Percentiles rank a stretch among this genome's conserved stretches.
These are phyloP conservation scores for Thalassia testudinum DNA, from an alignment of 116 monocot genomes.

Conservation along the genomic window DNA sequence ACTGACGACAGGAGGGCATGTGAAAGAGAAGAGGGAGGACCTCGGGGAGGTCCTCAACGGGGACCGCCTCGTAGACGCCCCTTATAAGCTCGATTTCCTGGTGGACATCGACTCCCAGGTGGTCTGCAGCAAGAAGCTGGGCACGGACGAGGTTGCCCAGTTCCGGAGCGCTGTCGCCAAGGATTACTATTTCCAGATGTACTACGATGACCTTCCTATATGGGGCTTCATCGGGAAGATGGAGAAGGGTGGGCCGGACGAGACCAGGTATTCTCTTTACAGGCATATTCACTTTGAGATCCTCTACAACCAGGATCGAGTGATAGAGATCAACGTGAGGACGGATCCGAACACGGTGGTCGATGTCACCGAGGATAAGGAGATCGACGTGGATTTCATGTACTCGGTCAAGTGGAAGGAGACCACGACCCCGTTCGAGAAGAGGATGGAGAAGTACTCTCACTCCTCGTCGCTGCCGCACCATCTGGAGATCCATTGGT, in stretches of 20 bases:
- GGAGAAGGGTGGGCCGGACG: conserved; percentile 18
- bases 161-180: conserved; percentile 15
- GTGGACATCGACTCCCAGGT: conserved; percentile 7
- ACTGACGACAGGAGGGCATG: conserved; percentile 14
- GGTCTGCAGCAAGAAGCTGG: conserved; percentile 12
- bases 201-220: conserved; percentile 26
- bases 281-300: conserved; percentile 45
- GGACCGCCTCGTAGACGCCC: conserved; percentile 21
- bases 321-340: conserved; percentile 44
- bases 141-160: conserved; percentile 14
- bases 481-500: conserved; percentile 71
- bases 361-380: conserved; percentile 45
- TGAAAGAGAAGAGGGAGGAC: conserved; percentile 20
- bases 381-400: conserved; percentile 34
- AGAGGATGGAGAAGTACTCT: conserved; percentile 60
- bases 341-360: conserved; percentile 29
- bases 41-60: conserved; percentile 25
- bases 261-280: conserved; percentile 31
- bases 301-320: conserved; percentile 35
- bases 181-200: conserved; percentile 30
- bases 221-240: conserved; percentile 23
- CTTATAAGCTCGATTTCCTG: conserved; percentile 17
- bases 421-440: conserved; percentile 39
- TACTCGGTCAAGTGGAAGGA: conserved; percentile 52
- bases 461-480: conserved; percentile 35